Conservation (phyloP, 2,329 filamentous ascomycete genomes). For the Alternaria triticina region DNA sequence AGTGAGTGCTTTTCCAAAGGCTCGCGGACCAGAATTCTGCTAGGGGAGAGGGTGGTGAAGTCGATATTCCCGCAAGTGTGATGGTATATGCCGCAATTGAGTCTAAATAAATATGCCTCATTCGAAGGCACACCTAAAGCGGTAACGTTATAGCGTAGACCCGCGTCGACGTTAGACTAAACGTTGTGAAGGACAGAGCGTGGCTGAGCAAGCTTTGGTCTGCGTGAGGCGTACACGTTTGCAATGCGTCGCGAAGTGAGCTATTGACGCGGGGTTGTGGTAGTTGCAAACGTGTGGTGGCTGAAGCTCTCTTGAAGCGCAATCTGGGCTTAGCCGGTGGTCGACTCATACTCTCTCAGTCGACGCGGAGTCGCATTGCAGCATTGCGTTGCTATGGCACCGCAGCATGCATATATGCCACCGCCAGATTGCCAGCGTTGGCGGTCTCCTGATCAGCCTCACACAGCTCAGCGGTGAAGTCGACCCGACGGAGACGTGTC, state of each 20-base stretch:
- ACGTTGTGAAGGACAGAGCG: not conserved
- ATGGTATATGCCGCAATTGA: not conserved
- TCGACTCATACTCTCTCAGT: constrained; percentile 18
- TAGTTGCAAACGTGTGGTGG: constrained; percentile 6
- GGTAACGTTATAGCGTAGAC: not conserved
- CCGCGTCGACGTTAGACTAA: not conserved
- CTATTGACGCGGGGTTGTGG: constrained; percentile 3
- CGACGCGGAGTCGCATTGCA: constrained; percentile 10
- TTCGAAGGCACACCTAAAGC: not conserved
- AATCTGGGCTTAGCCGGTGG: not conserved
- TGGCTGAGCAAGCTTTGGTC: constrained; percentile 1
- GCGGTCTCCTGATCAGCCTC: constrained; percentile 15
- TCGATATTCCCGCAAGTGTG: not conserved
- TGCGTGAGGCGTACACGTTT: constrained; percentile 4
- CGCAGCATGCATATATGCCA: constrained; percentile 11
- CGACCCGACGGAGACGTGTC: constrained; percentile 16
- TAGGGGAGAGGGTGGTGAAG: constrained; percentile 7
- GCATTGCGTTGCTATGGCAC: constrained; percentile 19
- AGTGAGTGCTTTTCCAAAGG: constrained; percentile 12
- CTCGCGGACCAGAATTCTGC: constrained; percentile 20
- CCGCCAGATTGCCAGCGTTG: constrained; percentile 1
- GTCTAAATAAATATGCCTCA: not conserved
- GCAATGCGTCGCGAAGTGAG: not conserved
- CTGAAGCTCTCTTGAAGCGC: not conserved
- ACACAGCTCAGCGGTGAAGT: constrained; percentile 29